Evolutionary conservation across 208 protist genomes (phyloP).

Genomic region (Leishmania mexicana): DNA sequence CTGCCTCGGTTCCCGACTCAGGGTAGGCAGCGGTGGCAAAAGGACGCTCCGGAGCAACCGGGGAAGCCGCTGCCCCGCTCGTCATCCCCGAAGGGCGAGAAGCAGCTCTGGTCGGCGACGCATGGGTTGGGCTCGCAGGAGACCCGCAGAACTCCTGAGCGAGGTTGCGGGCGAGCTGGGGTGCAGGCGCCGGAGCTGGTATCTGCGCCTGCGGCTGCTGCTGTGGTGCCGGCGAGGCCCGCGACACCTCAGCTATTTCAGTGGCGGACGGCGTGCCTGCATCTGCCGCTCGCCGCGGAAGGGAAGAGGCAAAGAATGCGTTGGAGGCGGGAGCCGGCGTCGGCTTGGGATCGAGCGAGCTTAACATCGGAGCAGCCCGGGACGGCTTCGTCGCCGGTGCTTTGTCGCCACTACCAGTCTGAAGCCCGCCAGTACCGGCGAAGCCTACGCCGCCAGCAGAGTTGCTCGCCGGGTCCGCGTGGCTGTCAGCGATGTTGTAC

Average conservation of each 20-base stretch:
- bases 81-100: not conserved
- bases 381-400: slow-evolving; percentile 17
- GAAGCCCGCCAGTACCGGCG: not conserved
- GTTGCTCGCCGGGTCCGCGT: not conserved
- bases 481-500: slow-evolving; percentile 63
- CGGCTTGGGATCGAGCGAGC: slow-evolving; percentile 4
- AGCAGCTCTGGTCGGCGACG: not conserved
- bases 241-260: not conserved
- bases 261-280: not conserved
- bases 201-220: slow-evolving; percentile 5
- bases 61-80: not conserved
- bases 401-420: not conserved
- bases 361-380: slow-evolving; percentile 16
- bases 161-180: slow-evolving; percentile 28
- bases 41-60: not conserved
- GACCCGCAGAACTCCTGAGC: slow-evolving; percentile 29
- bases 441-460: not conserved
- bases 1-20: not conserved
- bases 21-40: not conserved
- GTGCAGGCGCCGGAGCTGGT: slow-evolving; percentile 20
- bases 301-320: slow-evolving; percentile 1
- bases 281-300: not conserved
- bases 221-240: slow-evolving; percentile 9
- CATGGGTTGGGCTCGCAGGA: slow-evolving; percentile 8
- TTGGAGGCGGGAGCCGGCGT: not conserved